Percentiles rank a stretch among this genome's conserved stretches.
Evolutionary conservation across 2,329 filamentous ascomycete species (phyloP).

Genomic region (Ophiosphaerella herpotricha): DNA sequence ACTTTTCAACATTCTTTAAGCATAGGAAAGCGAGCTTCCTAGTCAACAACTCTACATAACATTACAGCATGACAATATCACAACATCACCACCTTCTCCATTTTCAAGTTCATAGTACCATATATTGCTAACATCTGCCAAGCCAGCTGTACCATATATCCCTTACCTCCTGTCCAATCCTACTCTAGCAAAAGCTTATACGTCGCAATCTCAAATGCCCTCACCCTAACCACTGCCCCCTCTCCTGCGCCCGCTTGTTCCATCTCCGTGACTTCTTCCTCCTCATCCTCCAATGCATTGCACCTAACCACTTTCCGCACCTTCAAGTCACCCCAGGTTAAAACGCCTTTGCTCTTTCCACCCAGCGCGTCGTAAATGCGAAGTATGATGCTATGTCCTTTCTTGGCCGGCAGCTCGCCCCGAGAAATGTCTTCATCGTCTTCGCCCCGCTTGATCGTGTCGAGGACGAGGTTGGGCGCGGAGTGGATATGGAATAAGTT

Average conservation of each 20-base stretch:
- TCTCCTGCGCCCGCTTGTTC: conserved; percentile 53
- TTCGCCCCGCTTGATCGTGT: conserved; percentile 85
- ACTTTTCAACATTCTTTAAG: too few species aligned
- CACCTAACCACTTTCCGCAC: conserved; percentile 80
- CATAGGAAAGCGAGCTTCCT: too few species aligned
- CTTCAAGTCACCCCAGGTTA: conserved; percentile 67
- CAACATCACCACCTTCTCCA: too few species aligned
- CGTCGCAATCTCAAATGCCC: conserved; percentile 85
- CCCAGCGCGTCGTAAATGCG: conserved; percentile 89
- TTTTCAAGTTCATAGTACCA: too few species aligned
- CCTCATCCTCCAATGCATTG: conserved; percentile 87
- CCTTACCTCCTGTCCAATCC: not conserved
- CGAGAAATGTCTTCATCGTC: conserved; percentile 59
- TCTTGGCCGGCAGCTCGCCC: conserved; percentile 61
- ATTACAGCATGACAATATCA: too few species aligned
- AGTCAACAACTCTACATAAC: too few species aligned
- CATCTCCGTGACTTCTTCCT: conserved; percentile 54
- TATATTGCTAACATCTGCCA: too few species aligned
- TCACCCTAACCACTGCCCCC: conserved; percentile 58
- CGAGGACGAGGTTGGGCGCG: conserved; percentile 71
- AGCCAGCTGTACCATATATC: too few species aligned
- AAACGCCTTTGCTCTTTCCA: conserved; percentile 73
- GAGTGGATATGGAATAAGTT: conserved; percentile 71
- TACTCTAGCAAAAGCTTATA: conserved; percentile 61
- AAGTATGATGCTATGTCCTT: conserved; percentile 79